Percentiles rank a stretch among this genome's conserved stretches.
Evolutionary conservation across 108 stramenopile species (phyloP).

Genomic region (Nitzschia inconspicua): DNA sequence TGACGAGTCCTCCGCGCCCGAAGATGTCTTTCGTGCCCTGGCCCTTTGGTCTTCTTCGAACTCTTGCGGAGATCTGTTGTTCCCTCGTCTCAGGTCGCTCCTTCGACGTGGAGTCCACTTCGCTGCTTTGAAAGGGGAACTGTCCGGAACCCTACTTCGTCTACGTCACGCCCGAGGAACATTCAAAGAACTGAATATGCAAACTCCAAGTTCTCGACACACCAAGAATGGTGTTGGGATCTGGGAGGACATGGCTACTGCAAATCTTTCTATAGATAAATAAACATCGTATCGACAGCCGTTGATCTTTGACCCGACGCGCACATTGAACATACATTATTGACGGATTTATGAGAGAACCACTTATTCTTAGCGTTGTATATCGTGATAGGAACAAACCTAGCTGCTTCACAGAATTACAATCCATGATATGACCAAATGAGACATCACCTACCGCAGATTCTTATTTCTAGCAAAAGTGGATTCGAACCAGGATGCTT

Average conservation of each 20-base stretch:
- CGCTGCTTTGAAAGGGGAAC: conserved; percentile 43
- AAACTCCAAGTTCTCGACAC: neutral
- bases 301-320: neutral
- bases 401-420: neutral
- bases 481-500: too few relatives aligned
- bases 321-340: neutral
- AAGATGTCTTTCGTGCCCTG: conserved; percentile 44
- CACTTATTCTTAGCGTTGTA: too few relatives aligned
- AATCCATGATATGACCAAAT: neutral
- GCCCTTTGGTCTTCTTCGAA: conserved; percentile 34
- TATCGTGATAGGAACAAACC: neutral
- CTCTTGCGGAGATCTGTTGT: conserved; percentile 35
- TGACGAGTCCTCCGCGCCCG: conserved; percentile 41
- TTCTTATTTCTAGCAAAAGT: too few relatives aligned
- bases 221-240: too few relatives aligned
- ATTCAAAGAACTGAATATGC: neutral
- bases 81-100: conserved; percentile 20
- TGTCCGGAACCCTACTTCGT: conserved; percentile 70
- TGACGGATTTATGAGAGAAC: too few relatives aligned
- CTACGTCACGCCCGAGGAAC: conserved; percentile 44
- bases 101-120: conserved; percentile 48
- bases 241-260: conserved; percentile 48
- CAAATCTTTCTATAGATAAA: conserved; percentile 40
- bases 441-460: too few relatives aligned
- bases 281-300: conserved; percentile 3